Percentiles rank a stretch among this genome's conserved stretches.
Evolutionary conservation across 495 filamentous ascomycete species (phyloP).

Genomic region (Bathelium albidoporum): DNA sequence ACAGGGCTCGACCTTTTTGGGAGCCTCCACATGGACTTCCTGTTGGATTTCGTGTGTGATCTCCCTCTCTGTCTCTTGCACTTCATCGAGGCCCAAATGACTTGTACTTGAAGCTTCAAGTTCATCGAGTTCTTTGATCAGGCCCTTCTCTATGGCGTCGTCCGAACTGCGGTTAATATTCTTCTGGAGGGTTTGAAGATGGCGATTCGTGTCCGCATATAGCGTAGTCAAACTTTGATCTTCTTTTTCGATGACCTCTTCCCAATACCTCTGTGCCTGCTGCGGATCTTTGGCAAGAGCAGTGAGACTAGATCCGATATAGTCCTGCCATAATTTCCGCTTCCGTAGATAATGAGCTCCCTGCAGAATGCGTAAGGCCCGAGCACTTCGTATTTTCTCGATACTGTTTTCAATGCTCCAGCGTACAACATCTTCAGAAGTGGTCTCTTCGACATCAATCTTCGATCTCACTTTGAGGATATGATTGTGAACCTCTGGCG

Average conservation of each 20-base stretch:
- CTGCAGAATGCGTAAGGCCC: conserved; percentile 53
- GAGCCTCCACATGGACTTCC: conserved; percentile 45
- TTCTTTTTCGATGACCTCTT: conserved; percentile 3
- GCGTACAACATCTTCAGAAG: conserved; percentile 43
- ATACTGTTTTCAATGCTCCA: conserved; percentile 54
- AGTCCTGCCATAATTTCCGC: conserved; percentile 26
- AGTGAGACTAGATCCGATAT: not conserved
- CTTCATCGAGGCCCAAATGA: conserved; percentile 27
- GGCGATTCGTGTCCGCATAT: not conserved
- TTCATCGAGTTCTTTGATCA: conserved; percentile 1
- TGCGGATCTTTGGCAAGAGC: not conserved
- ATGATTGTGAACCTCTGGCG: conserved; percentile 37
- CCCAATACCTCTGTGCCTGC: conserved; percentile 8
- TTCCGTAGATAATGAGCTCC: conserved; percentile 40
- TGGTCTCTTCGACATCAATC: conserved; percentile 17
- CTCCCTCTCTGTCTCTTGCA: conserved; percentile 63
- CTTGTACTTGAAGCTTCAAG: not conserved
- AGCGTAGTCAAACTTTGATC: not conserved
- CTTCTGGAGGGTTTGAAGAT: conserved; percentile 5
- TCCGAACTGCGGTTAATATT: conserved; percentile 10
- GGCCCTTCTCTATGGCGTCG: not conserved
- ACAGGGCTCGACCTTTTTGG: conserved; percentile 29
- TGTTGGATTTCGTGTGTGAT: conserved; percentile 52
- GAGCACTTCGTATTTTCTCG: conserved; percentile 34
- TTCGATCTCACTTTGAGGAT: conserved; percentile 20